Base-by-base conservation (phyloP, 805 yeast genomes). In the Yarrowia sp. region DNA sequence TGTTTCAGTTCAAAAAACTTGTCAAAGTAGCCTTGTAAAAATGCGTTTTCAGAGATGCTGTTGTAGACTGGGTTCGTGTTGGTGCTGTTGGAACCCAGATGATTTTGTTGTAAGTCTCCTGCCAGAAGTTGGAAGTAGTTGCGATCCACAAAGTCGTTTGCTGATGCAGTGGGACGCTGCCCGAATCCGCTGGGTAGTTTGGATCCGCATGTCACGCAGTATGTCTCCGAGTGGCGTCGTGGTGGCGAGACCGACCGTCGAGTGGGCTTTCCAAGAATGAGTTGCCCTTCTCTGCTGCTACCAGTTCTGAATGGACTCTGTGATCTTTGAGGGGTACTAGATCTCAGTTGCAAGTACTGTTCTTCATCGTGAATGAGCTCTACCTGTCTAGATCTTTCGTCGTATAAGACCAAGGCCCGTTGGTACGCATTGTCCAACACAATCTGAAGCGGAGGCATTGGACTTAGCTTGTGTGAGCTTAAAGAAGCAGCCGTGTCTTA, bases 11-110 rank as follows among this genome's bases (percentile, higher is more conserved):
- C 80, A 76, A 92, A 92, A 72, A 92, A 77, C 28, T 74, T 84
- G 21, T 81, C 78, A 70, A 87, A 92, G 72, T 92, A 92, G 3
- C 96, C 96, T 67, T 88, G 96, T 56, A 89, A 87, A 71, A 90
- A 89, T 3, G 92, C 79, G 6, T 63, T 46, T 16, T 66, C 66
- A 4, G 74, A 70, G 22, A 72, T 73, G 21, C 70, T 46, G 22
- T 26, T 21, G 36, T 61, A 61, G 1, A 35, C 56, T 14, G 63
- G 62, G 12, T 56, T 30, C 12, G 30, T 6, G 6, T 21, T 35
- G 21, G 28, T 17, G n/a, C 19, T 48, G 12, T 30, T 32, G 21
- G 58, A 33, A 14, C 38, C 40, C 17, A 48, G 14, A 28, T 30
- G 38, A 17, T 19, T 30, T 8, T 51, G 49, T 24, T 56, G 49